phyloP scores from a whole-genome alignment of 2,329 filamentous ascomycete genomes.

The Alternaria conjuncta region DNA sequence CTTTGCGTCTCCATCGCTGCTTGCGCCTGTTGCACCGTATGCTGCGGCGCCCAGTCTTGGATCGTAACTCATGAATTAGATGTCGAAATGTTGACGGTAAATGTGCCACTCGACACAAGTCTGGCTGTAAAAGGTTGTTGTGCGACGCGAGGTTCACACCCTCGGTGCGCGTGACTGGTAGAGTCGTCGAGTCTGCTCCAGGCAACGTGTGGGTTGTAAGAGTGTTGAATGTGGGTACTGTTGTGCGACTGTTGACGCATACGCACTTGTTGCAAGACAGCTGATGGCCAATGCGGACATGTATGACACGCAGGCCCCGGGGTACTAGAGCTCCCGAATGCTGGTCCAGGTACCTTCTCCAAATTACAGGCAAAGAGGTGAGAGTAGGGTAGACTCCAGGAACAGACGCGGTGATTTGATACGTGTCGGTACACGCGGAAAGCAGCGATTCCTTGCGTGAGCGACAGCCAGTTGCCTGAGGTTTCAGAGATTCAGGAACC shows the following conservation, averaged over 20 bases:
- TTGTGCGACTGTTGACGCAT: constrained; percentile 19
- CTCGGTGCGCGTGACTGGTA: neutral
- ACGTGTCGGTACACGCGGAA: constrained; percentile 26
- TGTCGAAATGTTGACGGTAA: constrained; percentile 35
- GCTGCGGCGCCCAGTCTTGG: constrained; percentile 39
- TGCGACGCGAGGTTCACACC: neutral
- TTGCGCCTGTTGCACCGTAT: constrained; percentile 36
- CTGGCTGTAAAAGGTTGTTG: constrained; percentile 9
- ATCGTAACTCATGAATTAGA: constrained; percentile 48
- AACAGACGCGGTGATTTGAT: constrained; percentile 20
- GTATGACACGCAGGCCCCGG: constrained; percentile 13
- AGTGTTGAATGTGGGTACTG: constrained; percentile 1
- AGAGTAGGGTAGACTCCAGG: constrained; percentile 21
- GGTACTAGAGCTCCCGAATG: constrained; percentile 3
- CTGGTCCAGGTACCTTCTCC: constrained; percentile 16
- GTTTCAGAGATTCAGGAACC: constrained; percentile 25
- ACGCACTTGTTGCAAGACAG: constrained; percentile 15
- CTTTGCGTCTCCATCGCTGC: constrained; percentile 27
- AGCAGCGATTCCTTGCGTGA: constrained; percentile 37
- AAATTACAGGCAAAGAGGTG: constrained; percentile 12
- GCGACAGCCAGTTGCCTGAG: constrained; percentile 17
- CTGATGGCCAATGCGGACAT: constrained; percentile 23
- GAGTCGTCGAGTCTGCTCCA: constrained; percentile 1
- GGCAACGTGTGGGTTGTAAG: constrained; percentile 5
- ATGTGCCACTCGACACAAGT: constrained; percentile 46